A percentile compares a stretch with the other conserved stretches of the same genome.
Conservation (phyloP, 2,329 filamentous ascomycete genomes). For the Biscogniauxia marginata region DNA sequence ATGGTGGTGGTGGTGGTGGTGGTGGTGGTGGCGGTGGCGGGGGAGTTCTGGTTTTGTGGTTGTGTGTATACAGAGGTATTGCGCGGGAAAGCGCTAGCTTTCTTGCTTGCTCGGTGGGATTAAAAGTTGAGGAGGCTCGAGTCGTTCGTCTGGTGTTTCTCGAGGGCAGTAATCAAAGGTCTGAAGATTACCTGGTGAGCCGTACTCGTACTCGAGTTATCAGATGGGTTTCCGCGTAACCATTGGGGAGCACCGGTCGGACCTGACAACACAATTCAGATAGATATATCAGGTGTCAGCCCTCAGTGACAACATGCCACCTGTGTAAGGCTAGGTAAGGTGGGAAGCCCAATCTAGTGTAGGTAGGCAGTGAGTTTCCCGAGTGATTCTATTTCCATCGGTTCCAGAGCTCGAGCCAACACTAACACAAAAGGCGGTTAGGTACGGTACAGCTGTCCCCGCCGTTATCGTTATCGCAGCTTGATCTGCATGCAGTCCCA, state of each 20-base stretch:
- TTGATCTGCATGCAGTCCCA: not conserved
- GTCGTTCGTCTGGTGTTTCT: too few relatives aligned
- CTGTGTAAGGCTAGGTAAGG: not conserved
- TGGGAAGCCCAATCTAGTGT: too few relatives aligned
- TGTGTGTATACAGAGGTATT: not conserved
- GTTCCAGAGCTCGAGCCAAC: not conserved
- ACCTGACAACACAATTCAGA: too few relatives aligned
- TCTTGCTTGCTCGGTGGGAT: too few relatives aligned
- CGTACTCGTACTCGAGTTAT: not conserved
- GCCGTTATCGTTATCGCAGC: not conserved
- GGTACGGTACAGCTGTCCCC: not conserved
- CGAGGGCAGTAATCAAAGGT: too few relatives aligned
- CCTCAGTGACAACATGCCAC: not conserved
- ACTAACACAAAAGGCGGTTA: not conserved
- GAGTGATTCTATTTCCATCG: too few relatives aligned
- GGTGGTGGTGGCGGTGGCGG: too few relatives aligned
- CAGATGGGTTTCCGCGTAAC: not conserved
- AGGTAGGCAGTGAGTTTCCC: too few relatives aligned
- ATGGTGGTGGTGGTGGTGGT: conserved; percentile 9
- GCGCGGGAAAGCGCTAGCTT: too few relatives aligned
- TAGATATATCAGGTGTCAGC: too few relatives aligned
- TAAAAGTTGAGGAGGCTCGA: not conserved
- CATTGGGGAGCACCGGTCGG: not conserved
- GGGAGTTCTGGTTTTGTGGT: not conserved
- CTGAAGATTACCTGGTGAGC: too few relatives aligned